These are phyloP conservation scores for Lomentospora prolificans DNA, from an alignment of 2,329 filamentous ascomycete species.

Conservation along the genomic window DNA sequence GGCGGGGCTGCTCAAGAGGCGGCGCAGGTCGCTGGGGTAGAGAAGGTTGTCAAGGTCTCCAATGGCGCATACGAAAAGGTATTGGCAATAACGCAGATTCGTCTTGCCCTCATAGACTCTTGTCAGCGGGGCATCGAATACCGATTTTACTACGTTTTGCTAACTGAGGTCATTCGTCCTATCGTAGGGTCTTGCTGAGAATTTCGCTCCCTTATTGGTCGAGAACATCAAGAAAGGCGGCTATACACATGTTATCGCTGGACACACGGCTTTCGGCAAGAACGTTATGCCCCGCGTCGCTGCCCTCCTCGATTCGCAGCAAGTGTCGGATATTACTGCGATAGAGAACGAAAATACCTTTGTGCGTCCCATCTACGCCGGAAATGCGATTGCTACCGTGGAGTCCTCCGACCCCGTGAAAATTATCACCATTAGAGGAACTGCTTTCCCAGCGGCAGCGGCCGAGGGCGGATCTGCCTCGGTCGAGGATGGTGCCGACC, in stretches of 20 bases:
- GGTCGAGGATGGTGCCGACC: conserved; percentile 74
- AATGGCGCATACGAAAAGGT: conserved; percentile 91
- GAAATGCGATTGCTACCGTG: conserved; percentile 93
- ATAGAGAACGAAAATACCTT: conserved; percentile 91
- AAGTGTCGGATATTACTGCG: conserved; percentile 81
- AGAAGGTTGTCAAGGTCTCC: conserved; percentile 84
- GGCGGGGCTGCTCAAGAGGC: conserved; percentile 71
- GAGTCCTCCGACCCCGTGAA: conserved; percentile 82
- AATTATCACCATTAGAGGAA: conserved; percentile 84
- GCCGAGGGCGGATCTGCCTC: conserved; percentile 63
- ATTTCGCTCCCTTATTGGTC: conserved; percentile 81
- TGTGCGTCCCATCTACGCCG: conserved; percentile 92
- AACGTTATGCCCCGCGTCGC: conserved; percentile 85
- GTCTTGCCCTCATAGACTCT: not conserved
- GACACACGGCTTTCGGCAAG: conserved; percentile 95
- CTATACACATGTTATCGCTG: conserved; percentile 84
- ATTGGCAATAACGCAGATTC: conserved; percentile 11
- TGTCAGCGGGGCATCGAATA: too few relatives aligned
- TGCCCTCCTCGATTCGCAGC: conserved; percentile 82
- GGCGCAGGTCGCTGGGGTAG: conserved; percentile 79
- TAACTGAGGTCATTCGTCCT: too few relatives aligned
- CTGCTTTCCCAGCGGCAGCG: conserved; percentile 72
- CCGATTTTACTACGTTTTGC: too few relatives aligned
- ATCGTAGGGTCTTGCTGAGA: conserved; percentile 74
- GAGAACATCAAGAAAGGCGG: conserved; percentile 96